These are phyloP conservation scores for Lippia alba DNA, from an alignment of 305 asterid species.

Conservation along the genomic window DNA sequence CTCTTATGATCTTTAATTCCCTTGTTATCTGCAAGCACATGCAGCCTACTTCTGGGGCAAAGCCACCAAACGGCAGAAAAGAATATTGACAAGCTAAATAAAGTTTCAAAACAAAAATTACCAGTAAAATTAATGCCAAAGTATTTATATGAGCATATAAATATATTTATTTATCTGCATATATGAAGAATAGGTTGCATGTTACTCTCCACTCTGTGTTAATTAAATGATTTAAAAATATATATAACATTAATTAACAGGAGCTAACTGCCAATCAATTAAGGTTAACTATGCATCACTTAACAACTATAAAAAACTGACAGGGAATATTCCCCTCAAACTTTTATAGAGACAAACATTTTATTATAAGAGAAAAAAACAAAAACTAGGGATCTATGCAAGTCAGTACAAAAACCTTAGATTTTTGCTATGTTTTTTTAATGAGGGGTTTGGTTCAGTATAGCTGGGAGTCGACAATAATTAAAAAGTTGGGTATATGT, in stretches of 20 bases:
- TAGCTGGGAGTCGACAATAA: not conserved
- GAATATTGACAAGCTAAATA: conserved; percentile 4
- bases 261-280: conserved; percentile 25
- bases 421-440: not conserved
- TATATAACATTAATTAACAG: not conserved
- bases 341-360: conserved; percentile 4
- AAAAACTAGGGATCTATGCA: conserved; percentile 35
- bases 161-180: not conserved
- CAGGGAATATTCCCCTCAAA: conserved; percentile 29
- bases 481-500: not conserved
- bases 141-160: not conserved
- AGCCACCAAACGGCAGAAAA: conserved; percentile 5
- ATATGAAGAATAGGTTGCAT: conserved; percentile 14
- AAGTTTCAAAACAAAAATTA: not conserved
- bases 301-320: conserved; percentile 6
- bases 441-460: not conserved
- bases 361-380: conserved; percentile 10
- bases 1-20: not conserved
- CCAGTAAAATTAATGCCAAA: not conserved
- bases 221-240: not conserved
- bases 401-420: conserved; percentile 16
- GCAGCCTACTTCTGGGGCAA: conserved; percentile 17
- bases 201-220: conserved; percentile 33
- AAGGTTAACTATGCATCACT: not conserved
- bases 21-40: conserved; percentile 28